Conservation (phyloP, 208 protist species). For the Endotrypanum monterogeii region DNA sequence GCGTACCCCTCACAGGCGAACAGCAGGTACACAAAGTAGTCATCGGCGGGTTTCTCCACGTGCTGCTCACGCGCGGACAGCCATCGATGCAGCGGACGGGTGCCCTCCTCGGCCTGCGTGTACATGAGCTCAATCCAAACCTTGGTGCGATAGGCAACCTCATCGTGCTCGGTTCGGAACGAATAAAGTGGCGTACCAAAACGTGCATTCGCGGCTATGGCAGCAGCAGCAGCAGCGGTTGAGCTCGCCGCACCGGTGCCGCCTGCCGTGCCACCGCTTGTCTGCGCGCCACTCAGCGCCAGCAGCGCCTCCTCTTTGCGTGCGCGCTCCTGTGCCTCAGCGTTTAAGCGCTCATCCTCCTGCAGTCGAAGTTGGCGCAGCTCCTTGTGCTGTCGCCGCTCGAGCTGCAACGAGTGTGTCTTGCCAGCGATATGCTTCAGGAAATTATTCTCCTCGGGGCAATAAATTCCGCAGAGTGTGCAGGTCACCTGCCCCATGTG, state of each 20-base stretch:
- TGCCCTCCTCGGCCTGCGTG: slow-evolving; percentile 51
- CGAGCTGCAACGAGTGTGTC: slow-evolving; percentile 69
- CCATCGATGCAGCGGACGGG: slow-evolving; percentile 82
- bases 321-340: slow-evolving; percentile 42
- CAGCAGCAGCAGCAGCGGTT: slow-evolving; percentile 13
- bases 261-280: background rate
- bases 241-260: background rate
- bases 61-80: slow-evolving; percentile 79
- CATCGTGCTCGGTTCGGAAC: slow-evolving; percentile 77
- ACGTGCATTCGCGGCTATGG: slow-evolving; percentile 22
- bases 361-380: slow-evolving; percentile 53
- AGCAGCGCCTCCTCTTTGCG: slow-evolving; percentile 47
- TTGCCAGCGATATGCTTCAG: slow-evolving; percentile 80
- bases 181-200: slow-evolving; percentile 64
- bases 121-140: slow-evolving; percentile 84
- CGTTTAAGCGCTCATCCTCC: slow-evolving; percentile 62
- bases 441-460: slow-evolving; percentile 83
- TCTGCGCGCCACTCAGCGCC: slow-evolving; percentile 34
- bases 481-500: slow-evolving; percentile 84
- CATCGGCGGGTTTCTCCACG: slow-evolving; percentile 52
- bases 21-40: slow-evolving; percentile 77
- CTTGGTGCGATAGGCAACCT: slow-evolving; percentile 57
- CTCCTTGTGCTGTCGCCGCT: slow-evolving; percentile 61
- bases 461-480: slow-evolving; percentile 79
- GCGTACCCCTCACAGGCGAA: slow-evolving; percentile 88